Conservation (phyloP, 768 basidiomycete genomes). For the Termitomyces sp. region DNA sequence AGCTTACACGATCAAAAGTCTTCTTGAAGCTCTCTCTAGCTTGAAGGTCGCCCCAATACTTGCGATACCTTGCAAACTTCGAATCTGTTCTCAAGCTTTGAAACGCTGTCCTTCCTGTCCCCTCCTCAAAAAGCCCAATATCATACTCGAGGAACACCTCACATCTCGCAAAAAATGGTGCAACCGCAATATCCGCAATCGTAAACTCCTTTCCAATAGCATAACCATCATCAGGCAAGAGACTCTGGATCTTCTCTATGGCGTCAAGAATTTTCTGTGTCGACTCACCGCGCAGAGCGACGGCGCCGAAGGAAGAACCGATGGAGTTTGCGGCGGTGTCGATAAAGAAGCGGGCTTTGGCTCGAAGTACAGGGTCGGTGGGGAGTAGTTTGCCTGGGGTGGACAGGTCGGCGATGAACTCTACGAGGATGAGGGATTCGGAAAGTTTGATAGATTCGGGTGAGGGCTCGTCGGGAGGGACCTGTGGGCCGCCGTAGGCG, state of each 20-base stretch:
- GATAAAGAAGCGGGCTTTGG: slow-evolving; percentile 58
- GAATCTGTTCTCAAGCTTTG: slow-evolving; percentile 33
- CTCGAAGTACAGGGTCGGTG: slow-evolving; percentile 47
- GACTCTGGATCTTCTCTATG: slow-evolving; percentile 40
- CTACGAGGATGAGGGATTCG: slow-evolving; percentile 61
- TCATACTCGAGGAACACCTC: slow-evolving; percentile 19
- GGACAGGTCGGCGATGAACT: slow-evolving; percentile 60
- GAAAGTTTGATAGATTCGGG: slow-evolving; percentile 54
- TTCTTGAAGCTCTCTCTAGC: slow-evolving; percentile 46
- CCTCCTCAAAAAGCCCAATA: slow-evolving; percentile 37
- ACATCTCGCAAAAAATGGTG: slow-evolving; percentile 54
- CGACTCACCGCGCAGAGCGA: slow-evolving; percentile 32
- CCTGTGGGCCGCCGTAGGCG: slow-evolving; percentile 54
- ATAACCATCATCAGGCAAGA: slow-evolving; percentile 43
- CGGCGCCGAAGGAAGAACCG: slow-evolving; percentile 28
- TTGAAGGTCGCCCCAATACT: slow-evolving; percentile 42
- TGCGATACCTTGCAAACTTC: slow-evolving; percentile 42
- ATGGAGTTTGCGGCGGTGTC: slow-evolving; percentile 46
- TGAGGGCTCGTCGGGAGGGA: slow-evolving; percentile 49
- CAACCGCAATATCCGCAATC: slow-evolving; percentile 55
- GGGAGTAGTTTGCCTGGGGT: slow-evolving; percentile 42
- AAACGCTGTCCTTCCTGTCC: slow-evolving; percentile 38
- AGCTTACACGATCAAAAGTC: slow-evolving; percentile 21
- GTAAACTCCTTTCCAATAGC: slow-evolving; percentile 42
- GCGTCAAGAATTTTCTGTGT: slow-evolving; percentile 33